These are phyloP conservation scores for Obelidium mucronatum DNA, from an alignment of 192 early-diverging fungal species.

Conservation along the genomic window DNA sequence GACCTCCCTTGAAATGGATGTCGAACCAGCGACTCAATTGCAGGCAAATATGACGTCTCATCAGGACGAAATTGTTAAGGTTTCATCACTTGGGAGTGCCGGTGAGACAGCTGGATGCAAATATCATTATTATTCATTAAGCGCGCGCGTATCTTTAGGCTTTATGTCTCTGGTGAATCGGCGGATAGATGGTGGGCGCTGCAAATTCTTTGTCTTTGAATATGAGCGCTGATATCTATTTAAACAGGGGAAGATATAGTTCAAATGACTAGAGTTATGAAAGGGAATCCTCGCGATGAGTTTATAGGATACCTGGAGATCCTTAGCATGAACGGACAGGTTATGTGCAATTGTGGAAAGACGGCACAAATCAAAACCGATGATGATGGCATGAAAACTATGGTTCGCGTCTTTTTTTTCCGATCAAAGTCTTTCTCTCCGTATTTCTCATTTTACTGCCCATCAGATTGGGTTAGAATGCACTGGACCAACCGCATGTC, in stretches of 20 bases:
- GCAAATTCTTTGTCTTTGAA: background rate
- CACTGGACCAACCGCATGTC: background rate
- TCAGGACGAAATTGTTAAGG: constrained; percentile 16
- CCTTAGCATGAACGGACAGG: constrained; percentile 14
- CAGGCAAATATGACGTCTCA: background rate
- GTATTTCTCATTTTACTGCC: background rate
- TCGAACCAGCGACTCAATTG: background rate
- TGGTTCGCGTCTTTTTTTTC: constrained; percentile 9
- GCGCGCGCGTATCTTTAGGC: constrained; percentile 9
- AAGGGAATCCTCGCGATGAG: constrained; percentile 16
- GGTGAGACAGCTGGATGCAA: background rate
- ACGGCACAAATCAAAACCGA: constrained; percentile 13
- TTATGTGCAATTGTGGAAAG: constrained; percentile 26
- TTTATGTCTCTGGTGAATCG: constrained; percentile 19
- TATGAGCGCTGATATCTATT: background rate
- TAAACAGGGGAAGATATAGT: constrained; percentile 28
- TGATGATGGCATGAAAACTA: constrained; percentile 23
- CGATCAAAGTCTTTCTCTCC: background rate
- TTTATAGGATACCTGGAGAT: constrained; percentile 36
- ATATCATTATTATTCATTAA: too few species aligned
- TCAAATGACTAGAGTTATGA: constrained; percentile 26
- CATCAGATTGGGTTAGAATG: constrained; percentile 30
- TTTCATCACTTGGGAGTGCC: constrained; percentile 23
- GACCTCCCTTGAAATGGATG: background rate
- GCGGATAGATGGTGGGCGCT: constrained; percentile 20